These are phyloP conservation scores for Leccinum griseonigrum DNA, from an alignment of 1,284 basidiomycete genomes.

Conservation along the genomic window DNA sequence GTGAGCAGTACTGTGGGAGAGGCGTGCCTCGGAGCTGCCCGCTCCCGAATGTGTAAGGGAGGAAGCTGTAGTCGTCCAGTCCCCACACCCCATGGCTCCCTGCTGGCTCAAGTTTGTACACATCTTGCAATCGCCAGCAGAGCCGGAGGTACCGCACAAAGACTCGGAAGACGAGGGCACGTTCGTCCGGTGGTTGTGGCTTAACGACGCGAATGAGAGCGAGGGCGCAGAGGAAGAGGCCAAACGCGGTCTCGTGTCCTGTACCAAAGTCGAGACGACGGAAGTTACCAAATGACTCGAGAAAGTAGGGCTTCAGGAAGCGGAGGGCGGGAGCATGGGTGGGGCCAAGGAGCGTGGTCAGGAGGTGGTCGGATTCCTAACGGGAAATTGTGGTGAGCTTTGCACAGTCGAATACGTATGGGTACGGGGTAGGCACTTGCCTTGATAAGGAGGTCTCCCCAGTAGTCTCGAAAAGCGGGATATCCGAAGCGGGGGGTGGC, in stretches of 20 bases:
- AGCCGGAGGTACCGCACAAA: conserved; percentile 79
- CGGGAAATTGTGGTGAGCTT: conserved; percentile 8
- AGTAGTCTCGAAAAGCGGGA: conserved; percentile 80
- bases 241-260: conserved; percentile 91
- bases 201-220: conserved; percentile 62
- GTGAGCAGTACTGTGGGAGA: conserved; percentile 2
- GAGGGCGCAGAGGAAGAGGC: conserved; percentile 72
- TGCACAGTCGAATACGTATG: neutral
- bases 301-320: conserved; percentile 72
- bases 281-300: conserved; percentile 89
- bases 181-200: conserved; percentile 53
- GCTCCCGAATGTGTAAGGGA: conserved; percentile 91
- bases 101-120: conserved; percentile 92
- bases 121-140: conserved; percentile 85
- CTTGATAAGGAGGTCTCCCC: conserved; percentile 80
- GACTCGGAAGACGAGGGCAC: conserved; percentile 60
- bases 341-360: conserved; percentile 49
- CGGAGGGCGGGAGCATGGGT: conserved; percentile 49
- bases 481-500: conserved; percentile 91
- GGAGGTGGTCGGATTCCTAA: conserved; percentile 62
- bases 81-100: conserved; percentile 99
- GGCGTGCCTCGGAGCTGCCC: conserved; percentile 76
- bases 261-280: conserved; percentile 95
- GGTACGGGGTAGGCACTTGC: conserved; percentile 40
- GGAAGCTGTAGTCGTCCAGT: conserved; percentile 90